phyloP scores from a whole-genome alignment of 2,329 filamentous ascomycete genomes.

The Westerdykella ornata region DNA sequence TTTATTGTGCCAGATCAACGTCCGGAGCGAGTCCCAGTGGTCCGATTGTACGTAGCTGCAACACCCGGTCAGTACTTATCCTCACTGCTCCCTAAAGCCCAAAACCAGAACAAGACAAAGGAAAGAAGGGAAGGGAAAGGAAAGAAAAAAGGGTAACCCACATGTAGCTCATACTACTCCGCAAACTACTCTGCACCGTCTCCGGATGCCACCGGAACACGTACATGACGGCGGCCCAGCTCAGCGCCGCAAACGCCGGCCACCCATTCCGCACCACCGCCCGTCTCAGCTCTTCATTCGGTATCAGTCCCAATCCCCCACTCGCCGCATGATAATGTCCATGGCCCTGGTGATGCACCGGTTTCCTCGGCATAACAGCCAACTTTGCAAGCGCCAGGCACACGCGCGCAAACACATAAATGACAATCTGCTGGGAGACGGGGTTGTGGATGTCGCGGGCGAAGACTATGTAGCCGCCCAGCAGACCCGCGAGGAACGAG shows the following conservation, averaged over 20 bases:
- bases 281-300: slow-evolving; percentile 32
- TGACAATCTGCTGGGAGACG: slow-evolving; percentile 93
- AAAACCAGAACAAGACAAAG: neutral
- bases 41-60: slow-evolving; percentile 69
- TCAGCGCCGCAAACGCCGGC: slow-evolving; percentile 85
- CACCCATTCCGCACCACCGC: slow-evolving; percentile 60
- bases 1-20: slow-evolving; percentile 79
- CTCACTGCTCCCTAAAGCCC: neutral
- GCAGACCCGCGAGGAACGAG: slow-evolving; percentile 74
- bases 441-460: slow-evolving; percentile 70
- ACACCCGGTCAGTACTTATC: slow-evolving; percentile 15
- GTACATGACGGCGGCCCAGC: slow-evolving; percentile 94
- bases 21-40: slow-evolving; percentile 79
- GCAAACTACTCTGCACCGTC: slow-evolving; percentile 80
- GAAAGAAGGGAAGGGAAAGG: neutral
- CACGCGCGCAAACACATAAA: slow-evolving; percentile 94
- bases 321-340: slow-evolving; percentile 5
- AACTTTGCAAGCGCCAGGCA: slow-evolving; percentile 77
- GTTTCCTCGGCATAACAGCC: slow-evolving; percentile 57
- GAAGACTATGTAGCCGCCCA: slow-evolving; percentile 92
- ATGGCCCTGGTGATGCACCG: slow-evolving; percentile 32
- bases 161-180: slow-evolving; percentile 96
- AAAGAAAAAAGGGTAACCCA: slow-evolving; percentile 49
- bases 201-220: slow-evolving; percentile 89
- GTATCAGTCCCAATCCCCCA: slow-evolving; percentile 39